phyloP scores from a whole-genome alignment of 176 grass and related monocot genomes.

The Aegilops sharonensis region DNA sequence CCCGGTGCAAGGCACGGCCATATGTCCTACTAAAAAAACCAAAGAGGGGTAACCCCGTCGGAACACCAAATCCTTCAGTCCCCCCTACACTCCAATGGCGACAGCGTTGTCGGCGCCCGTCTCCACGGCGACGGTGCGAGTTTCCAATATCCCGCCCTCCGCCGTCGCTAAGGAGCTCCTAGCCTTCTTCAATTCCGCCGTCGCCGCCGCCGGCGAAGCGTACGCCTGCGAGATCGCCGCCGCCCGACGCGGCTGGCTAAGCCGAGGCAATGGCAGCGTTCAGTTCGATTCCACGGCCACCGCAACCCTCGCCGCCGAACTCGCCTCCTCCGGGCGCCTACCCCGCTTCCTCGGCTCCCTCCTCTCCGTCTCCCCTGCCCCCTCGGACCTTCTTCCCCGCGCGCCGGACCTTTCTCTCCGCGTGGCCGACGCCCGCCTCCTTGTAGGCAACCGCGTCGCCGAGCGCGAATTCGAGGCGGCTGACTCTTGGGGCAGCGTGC shows the following conservation, averaged over 20 bases:
- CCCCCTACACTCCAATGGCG: slow-evolving; percentile 6
- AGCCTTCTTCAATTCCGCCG: slow-evolving; percentile 61
- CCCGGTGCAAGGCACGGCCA: no score
- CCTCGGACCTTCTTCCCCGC: slow-evolving; percentile 64
- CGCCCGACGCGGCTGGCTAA: slow-evolving; percentile 63
- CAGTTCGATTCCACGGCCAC: slow-evolving; percentile 62
- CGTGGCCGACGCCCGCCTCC: slow-evolving; percentile 21
- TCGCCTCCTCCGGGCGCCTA: slow-evolving; percentile 51
- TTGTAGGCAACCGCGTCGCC: slow-evolving; percentile 37
- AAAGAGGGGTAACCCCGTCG: no score
- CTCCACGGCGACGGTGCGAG: slow-evolving; percentile 53
- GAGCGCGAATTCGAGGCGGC: slow-evolving; percentile 50
- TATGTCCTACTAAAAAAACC: no score
- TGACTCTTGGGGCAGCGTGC: slow-evolving; percentile 60
- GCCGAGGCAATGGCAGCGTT: slow-evolving; percentile 57
- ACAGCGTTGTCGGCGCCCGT: slow-evolving; percentile 1
- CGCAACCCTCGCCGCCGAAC: slow-evolving; percentile 34
- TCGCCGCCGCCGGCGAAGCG: slow-evolving; percentile 43
- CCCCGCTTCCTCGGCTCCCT: slow-evolving; percentile 58
- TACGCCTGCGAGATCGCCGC: slow-evolving; percentile 73
- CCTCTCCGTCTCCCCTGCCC: slow-evolving; percentile 46
- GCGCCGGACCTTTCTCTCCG: slow-evolving; percentile 46
- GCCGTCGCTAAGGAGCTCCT: slow-evolving; percentile 69
- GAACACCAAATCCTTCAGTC: no score
- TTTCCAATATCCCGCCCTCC: slow-evolving; percentile 61